phyloP scores from a whole-genome alignment of 202 grass and related monocot genomes.

The Digitaria exilis region DNA sequence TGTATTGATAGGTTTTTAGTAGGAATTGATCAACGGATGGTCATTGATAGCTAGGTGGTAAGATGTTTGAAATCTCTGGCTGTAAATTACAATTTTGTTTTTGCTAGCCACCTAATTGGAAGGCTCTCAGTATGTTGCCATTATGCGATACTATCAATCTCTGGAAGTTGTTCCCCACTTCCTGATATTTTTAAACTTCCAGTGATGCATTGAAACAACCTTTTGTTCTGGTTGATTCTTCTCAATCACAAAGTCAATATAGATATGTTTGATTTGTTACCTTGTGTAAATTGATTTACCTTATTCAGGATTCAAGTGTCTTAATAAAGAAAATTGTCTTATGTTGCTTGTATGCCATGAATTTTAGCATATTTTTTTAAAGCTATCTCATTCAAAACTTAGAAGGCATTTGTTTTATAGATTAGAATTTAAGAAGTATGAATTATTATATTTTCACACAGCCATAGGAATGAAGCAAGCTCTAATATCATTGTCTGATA shows the following conservation, averaged over 20 bases:
- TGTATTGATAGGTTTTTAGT: too few relatives aligned
- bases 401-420: not conserved
- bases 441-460: slow-evolving; percentile 32
- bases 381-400: not conserved
- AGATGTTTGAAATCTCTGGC: too few relatives aligned
- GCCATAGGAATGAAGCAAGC: slow-evolving; percentile 62
- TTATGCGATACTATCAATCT: too few relatives aligned
- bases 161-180: too few relatives aligned
- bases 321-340: not conserved
- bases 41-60: too few relatives aligned
- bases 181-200: too few relatives aligned
- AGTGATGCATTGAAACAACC: not conserved
- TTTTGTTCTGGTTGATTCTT: not conserved
- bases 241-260: not conserved
- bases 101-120: too few relatives aligned
- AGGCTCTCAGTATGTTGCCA: too few relatives aligned
- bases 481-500: slow-evolving; percentile 84
- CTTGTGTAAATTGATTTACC: not conserved
- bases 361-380: not conserved
- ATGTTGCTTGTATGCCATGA: not conserved
- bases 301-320: not conserved
- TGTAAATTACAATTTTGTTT: too few relatives aligned
- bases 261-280: not conserved
- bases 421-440: not conserved
- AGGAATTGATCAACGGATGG: too few relatives aligned